A percentile compares a stretch with the other conserved stretches of the same genome.
These are phyloP conservation scores for Fusarium papillatum DNA, from an alignment of 2,329 filamentous ascomycete genomes.

Conservation along the genomic window DNA sequence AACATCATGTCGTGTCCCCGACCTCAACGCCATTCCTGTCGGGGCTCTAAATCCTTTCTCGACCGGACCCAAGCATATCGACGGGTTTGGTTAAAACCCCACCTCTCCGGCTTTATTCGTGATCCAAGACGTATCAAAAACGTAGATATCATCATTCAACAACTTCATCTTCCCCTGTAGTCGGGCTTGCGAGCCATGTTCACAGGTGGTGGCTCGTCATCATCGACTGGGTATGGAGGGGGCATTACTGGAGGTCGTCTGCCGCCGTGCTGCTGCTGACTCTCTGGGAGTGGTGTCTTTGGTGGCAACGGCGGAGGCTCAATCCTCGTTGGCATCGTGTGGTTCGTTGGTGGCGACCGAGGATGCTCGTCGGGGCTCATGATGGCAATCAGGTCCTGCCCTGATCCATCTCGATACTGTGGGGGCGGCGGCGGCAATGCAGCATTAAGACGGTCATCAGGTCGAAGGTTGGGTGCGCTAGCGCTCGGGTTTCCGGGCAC, in stretches of 20 bases:
- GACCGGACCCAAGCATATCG: not conserved
- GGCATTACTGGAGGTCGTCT: conserved; percentile 52
- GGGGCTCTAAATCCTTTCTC: conserved; percentile 15
- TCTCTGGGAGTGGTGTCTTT: conserved; percentile 79
- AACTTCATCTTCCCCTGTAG: conserved; percentile 62
- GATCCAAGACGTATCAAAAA: not conserved
- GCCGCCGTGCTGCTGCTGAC: conserved; percentile 46
- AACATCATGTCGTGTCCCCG: conserved; percentile 15
- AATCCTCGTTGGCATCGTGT: conserved; percentile 52
- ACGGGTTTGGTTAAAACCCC: not conserved
- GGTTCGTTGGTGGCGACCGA: conserved; percentile 51
- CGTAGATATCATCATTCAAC: not conserved
- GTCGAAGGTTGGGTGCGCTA: conserved; percentile 45
- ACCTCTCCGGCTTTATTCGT: not conserved
- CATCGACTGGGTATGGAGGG: conserved; percentile 85
- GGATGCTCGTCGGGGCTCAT: conserved; percentile 71
- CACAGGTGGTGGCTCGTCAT: conserved; percentile 85
- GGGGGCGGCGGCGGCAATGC: conserved; percentile 70
- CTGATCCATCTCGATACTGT: conserved; percentile 70
- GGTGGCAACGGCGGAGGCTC: conserved; percentile 81
- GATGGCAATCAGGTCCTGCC: conserved; percentile 78
- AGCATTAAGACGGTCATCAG: conserved; percentile 67
- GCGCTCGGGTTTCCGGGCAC: conserved; percentile 35
- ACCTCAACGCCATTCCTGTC: conserved; percentile 27
- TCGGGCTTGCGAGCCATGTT: conserved; percentile 91